Conservation (phyloP, 352 stramenopile species). For the Globisporangium spinosum region DNA sequence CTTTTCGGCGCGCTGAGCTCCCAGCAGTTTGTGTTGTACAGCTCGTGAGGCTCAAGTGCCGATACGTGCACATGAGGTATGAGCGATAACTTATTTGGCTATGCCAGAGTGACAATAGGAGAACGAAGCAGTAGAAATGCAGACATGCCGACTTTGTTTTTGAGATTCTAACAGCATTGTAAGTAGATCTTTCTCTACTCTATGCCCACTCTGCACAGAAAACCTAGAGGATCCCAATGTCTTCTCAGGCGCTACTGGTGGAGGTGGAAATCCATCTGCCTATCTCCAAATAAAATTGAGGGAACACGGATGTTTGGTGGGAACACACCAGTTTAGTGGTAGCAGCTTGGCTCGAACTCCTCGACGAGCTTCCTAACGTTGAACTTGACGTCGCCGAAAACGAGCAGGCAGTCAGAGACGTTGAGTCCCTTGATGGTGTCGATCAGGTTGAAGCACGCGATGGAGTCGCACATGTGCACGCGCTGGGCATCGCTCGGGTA, state of each 20-base stretch:
- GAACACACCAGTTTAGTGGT: conserved; percentile 9
- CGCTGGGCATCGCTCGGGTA: conserved; percentile 22
- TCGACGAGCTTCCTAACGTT: conserved; percentile 36
- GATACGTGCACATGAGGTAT: neutral
- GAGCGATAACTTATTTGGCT: conserved; percentile 2
- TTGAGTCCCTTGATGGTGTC: conserved; percentile 19
- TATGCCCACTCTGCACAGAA: neutral
- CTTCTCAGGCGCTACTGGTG: neutral
- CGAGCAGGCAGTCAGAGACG: conserved; percentile 29
- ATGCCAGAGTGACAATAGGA: neutral
- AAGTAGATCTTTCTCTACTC: neutral
- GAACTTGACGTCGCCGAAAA: conserved; percentile 22
- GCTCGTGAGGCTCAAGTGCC: neutral
- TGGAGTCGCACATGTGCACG: conserved; percentile 27
- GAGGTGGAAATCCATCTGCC: neutral
- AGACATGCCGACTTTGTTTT: neutral
- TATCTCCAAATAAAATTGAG: neutral
- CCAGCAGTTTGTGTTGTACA: conserved; percentile 28
- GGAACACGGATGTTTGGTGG: neutral
- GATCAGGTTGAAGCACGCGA: conserved; percentile 27
- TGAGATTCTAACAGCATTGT: neutral
- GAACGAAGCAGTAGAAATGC: neutral
- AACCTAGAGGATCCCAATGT: neutral
- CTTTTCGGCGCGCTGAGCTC: conserved; percentile 34
- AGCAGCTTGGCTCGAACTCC: conserved; percentile 28